phyloP scores from a whole-genome alignment of 257 asterid genomes.

The Cruciata laevipes region DNA sequence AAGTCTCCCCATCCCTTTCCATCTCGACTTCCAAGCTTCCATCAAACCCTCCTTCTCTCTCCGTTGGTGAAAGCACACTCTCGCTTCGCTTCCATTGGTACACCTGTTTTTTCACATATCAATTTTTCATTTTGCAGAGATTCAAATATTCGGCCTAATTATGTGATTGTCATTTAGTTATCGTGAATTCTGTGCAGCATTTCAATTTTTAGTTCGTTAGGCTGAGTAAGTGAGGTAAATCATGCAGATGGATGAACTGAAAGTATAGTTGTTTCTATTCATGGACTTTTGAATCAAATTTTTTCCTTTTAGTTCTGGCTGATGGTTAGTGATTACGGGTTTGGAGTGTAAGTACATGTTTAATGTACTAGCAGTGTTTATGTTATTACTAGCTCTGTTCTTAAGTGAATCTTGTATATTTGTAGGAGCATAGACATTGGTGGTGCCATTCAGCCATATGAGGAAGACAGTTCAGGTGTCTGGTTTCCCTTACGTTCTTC shows the following conservation, averaged over 20 bases:
- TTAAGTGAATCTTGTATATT: not conserved
- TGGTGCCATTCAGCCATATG: slow-evolving; percentile 15
- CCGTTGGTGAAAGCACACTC: not conserved
- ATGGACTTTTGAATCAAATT: too few species aligned
- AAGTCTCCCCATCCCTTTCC: not conserved
- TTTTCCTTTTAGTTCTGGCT: not conserved
- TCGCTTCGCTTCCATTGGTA: not conserved
- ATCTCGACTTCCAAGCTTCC: not conserved
- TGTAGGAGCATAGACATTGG: not conserved
- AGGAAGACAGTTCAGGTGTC: slow-evolving; percentile 32
- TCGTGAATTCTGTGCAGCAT: too few species aligned
- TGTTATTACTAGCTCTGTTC: not conserved
- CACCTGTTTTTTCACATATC: not conserved
- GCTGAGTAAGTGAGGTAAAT: not conserved
- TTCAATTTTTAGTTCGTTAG: too few species aligned
- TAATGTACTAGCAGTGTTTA: too few species aligned
- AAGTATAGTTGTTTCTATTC: not conserved
- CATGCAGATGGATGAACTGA: not conserved
- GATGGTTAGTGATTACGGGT: not conserved
- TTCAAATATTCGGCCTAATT: not conserved
- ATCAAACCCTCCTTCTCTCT: not conserved
- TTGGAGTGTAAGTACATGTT: not conserved
- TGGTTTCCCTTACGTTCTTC: slow-evolving; percentile 43
- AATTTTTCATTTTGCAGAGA: not conserved
- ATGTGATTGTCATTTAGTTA: not conserved